Evolutionary conservation across 1,284 basidiomycete genomes (phyloP).

Genomic region (Sanghuangporus baumii): DNA sequence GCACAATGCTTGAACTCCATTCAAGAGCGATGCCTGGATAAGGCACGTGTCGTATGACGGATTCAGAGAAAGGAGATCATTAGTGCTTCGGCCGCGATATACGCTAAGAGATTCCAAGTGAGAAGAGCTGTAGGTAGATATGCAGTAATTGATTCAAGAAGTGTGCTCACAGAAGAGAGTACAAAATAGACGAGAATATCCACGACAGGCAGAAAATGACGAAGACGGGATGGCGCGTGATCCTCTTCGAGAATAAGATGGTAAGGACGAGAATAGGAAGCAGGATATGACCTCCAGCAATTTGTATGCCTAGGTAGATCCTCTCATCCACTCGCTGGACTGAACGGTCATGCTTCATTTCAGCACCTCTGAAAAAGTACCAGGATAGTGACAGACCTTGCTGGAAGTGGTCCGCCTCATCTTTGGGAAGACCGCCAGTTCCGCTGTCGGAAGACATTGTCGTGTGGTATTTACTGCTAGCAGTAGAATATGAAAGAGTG

Average conservation of each 20-base stretch:
- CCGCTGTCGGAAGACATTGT: neutral
- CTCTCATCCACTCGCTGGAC: conserved; percentile 15
- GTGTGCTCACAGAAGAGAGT: conserved; percentile 15
- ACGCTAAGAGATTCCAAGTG: conserved; percentile 4
- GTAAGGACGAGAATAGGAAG: conserved; percentile 18
- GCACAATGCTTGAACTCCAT: conserved; percentile 16
- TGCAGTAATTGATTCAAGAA: neutral
- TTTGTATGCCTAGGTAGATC: conserved; percentile 17
- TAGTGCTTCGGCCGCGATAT: conserved; percentile 12
- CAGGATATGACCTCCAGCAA: conserved; percentile 18
- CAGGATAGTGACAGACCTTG: neutral
- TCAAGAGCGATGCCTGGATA: conserved; percentile 16
- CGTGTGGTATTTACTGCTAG: neutral
- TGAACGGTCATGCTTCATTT: neutral
- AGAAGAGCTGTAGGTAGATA: neutral
- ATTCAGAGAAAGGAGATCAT: conserved; percentile 13
- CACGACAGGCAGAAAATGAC: conserved; percentile 17
- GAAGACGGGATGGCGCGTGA: conserved; percentile 18
- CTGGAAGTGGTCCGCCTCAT: conserved; percentile 2
- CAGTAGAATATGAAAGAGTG: neutral
- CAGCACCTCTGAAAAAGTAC: neutral
- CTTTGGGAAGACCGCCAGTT: neutral
- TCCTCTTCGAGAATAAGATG: conserved; percentile 13
- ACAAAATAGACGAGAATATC: conserved; percentile 17
- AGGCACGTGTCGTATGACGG: conserved; percentile 11